Percentiles rank a stretch among this genome's conserved stretches.
Conservation (phyloP, 2,329 filamentous ascomycete species). For the Trichoderma arundinaceum region DNA sequence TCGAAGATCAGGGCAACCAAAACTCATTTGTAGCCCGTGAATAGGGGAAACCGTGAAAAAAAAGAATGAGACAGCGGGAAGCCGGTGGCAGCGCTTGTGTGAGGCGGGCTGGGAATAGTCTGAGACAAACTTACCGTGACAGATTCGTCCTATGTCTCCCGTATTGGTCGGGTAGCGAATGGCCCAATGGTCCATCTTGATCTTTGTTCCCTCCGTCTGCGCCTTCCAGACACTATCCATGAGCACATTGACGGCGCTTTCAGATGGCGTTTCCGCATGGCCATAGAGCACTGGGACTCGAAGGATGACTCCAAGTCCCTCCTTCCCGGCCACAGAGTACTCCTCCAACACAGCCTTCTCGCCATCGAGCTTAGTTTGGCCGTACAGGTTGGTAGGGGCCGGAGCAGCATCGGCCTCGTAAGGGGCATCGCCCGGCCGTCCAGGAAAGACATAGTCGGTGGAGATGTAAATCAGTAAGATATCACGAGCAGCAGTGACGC, state of each 20-base stretch:
- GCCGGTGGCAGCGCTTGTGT: not conserved
- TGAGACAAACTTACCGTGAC: slow-evolving; percentile 58
- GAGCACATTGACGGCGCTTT: slow-evolving; percentile 84
- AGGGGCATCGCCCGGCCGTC: slow-evolving; percentile 77
- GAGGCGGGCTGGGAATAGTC: not conserved
- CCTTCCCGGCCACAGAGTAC: slow-evolving; percentile 54
- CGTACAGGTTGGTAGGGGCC: slow-evolving; percentile 77
- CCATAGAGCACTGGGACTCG: slow-evolving; percentile 87
- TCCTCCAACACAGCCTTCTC: slow-evolving; percentile 69
- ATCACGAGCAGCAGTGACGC: slow-evolving; percentile 64
- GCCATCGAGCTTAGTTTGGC: slow-evolving; percentile 65
- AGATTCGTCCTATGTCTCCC: slow-evolving; percentile 81
- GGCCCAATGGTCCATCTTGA: slow-evolving; percentile 87
- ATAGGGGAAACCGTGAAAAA: not conserved
- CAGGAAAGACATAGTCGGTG: slow-evolving; percentile 81
- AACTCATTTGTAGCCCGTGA: not conserved
- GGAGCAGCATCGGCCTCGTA: slow-evolving; percentile 71
- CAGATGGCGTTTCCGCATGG: slow-evolving; percentile 68
- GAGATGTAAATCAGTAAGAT: slow-evolving; percentile 78
- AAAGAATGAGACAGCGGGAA: slow-evolving; percentile 29
- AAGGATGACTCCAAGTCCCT: slow-evolving; percentile 69
- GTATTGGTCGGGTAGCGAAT: slow-evolving; percentile 87
- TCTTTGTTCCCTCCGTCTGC: slow-evolving; percentile 64
- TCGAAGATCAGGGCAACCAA: not conserved
- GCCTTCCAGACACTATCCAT: slow-evolving; percentile 78